Evolutionary conservation across 495 filamentous ascomycete genomes (phyloP), one percentile per base, ranked within the genome.

Genomic region (Articulospora tetracladia): DNA sequence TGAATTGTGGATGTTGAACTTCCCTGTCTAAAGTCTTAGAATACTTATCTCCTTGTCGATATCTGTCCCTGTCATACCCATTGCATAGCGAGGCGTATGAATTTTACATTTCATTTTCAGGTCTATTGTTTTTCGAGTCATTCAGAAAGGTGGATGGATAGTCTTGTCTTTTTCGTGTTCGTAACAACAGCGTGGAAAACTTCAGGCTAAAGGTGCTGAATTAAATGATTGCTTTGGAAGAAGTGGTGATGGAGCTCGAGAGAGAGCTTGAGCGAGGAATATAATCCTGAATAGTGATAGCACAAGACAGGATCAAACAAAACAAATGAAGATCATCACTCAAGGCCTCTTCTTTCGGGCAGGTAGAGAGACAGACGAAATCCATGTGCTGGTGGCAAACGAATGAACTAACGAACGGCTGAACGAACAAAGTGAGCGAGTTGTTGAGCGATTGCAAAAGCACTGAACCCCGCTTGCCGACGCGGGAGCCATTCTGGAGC

Each of bases 41-140:
- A 25, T 24, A 26, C 36, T 10, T 28, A 20, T 50, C 49, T 20
- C 13, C 8, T 56, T 46, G 34, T 55, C 32, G 11, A 55, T 39
- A 36, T 44, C 11, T 11, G 39, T 44, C 39, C 17, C 12, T 39
- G 12, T 52, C 62, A 59, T 62, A 56, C 59, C 59, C 55, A 60
- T 20, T 63, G 66, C 66, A 68, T 68, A 68, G 66, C 66, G 66
- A 55, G 59, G 66, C 53, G 62, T 61, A 61, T 61, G 58, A 49
- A 26, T 51, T 55, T 55, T 34, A 26, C 11, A 27, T 27, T 57
- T 36, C 25, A 27, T 23, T 32, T 28, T 55, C 25, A 30, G 12
- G 47, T 49, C 54, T n/a, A 20, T 44, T 52, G 26, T 30, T 39
- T 22, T 53, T 53, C 17, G 26, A 41, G 17, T 30, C 28, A 41